Base-by-base conservation (phyloP, 2,329 filamentous ascomycete species). In the Mycosphaerella arachidis region DNA sequence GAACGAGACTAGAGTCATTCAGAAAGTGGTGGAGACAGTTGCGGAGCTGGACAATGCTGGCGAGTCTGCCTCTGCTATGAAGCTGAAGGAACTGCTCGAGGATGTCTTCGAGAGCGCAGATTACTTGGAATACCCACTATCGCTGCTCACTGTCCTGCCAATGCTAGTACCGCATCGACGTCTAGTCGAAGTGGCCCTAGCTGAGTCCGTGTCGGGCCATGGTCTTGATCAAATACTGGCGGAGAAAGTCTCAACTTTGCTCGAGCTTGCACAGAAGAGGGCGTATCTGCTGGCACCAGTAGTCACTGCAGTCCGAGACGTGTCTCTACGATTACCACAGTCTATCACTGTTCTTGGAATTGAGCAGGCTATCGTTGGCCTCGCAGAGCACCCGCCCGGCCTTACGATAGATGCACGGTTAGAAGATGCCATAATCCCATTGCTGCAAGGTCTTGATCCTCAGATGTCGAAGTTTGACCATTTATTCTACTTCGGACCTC, bases 81-180 rank as follows among this genome's bases (percentile, higher is more conserved):
- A 18, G 5, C 24, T 52, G 27, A 31, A 54, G 3, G 54, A 58
- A 12, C 57, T 58, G 3, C 54, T 76, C 4, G 63, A 74, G 9
- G 71, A 73, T 35, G 68, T 81, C n/a, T 81, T 78, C 77, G 75
- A 75, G 33, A 78, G 81, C 60, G 67, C 78, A 1, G 79, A 80
- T 59, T 76, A 76, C 53, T 74, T 80, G 54, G 79, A 81, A 46
- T 80, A 78, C 62, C 74, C 75, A 12, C 75, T 77, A 60, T 67
- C 68, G 1, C 70, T 77, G 1, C 69, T 76, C 5, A 63, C 77
- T 48, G 66, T 70, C 16, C 43, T 79, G 8, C 74, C 77, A 3
- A 55, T 61, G 4, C 48, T 78, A 1, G 66, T 78, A 12, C 72
- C 78, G 24, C 72, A 78, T 58, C 67, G 70, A 8, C n/a, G 48